These are phyloP conservation scores for Dothideomycetes sp. DNA, from an alignment of 2,329 filamentous ascomycete genomes.

Conservation along the genomic window DNA sequence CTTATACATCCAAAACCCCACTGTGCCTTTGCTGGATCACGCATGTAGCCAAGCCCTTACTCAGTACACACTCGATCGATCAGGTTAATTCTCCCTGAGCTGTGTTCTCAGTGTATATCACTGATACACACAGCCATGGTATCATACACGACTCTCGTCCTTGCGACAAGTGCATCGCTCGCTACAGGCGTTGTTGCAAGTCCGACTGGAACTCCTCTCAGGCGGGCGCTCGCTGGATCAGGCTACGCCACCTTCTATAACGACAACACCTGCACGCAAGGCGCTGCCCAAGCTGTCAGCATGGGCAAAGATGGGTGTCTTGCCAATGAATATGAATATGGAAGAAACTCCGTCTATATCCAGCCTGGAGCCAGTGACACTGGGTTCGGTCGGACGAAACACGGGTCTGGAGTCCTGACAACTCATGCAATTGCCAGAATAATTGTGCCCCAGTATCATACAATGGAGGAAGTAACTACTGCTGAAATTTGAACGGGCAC, in stretches of 20 bases:
- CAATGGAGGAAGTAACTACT: background rate
- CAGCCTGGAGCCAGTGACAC: background rate
- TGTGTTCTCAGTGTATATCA: too few relatives aligned
- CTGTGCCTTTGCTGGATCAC: too few relatives aligned
- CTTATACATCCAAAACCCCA: too few relatives aligned
- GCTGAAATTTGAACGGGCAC: background rate
- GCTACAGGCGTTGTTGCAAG: background rate
- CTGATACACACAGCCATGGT: background rate
- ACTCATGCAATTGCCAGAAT: background rate
- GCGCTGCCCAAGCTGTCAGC: background rate
- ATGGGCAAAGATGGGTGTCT: constrained; percentile 2
- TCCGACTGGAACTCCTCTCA: background rate
- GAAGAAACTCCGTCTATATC: background rate
- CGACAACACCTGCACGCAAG: background rate
- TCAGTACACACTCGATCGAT: too few relatives aligned
- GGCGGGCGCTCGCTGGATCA: background rate
- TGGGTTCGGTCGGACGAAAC: too few relatives aligned
- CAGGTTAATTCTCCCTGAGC: too few relatives aligned
- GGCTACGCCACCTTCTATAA: constrained; percentile 3
- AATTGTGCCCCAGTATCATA: background rate
- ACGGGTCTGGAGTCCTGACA: background rate
- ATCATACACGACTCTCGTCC: background rate
- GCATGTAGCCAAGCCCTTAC: too few relatives aligned
- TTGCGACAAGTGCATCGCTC: background rate
- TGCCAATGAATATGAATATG: too few relatives aligned